Percentiles rank a stretch among this genome's conserved stretches.
phyloP scores from a whole-genome alignment of 164 flowering plant species.

The Vitis amurensis region DNA sequence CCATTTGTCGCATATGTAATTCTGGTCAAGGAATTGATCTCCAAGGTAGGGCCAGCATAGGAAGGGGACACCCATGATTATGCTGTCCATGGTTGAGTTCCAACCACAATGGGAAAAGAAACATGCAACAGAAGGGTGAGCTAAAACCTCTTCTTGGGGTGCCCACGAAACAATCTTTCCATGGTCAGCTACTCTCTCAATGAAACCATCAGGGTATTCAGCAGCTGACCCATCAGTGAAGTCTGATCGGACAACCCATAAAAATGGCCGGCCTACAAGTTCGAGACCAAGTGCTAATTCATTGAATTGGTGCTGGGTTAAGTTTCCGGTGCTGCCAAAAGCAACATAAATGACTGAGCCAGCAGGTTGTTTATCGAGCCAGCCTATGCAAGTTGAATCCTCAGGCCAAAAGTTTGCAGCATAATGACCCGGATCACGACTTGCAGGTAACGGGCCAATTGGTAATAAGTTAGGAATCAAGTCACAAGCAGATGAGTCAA shows the following conservation, averaged over 20 bases:
- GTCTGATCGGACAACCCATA: slow-evolving; percentile 10
- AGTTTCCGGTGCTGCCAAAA: not conserved
- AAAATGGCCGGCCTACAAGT: not conserved
- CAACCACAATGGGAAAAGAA: slow-evolving; percentile 1
- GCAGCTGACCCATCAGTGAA: not conserved
- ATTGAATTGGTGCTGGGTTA: not conserved
- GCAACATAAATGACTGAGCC: slow-evolving; percentile 25
- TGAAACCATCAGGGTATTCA: not conserved
- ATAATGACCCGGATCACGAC: not conserved
- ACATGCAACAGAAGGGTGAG: slow-evolving; percentile 9
- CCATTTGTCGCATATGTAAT: slow-evolving; percentile 24
- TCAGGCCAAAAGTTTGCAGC: slow-evolving; percentile 24
- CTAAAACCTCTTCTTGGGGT: slow-evolving; percentile 8
- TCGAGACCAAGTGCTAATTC: slow-evolving; percentile 7
- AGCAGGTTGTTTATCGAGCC: slow-evolving; percentile 33
- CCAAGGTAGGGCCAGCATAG: slow-evolving; percentile 27
- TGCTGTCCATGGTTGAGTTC: not conserved
- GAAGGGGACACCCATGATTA: slow-evolving; percentile 21
- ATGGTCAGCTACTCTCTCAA: not conserved
- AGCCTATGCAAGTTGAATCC: slow-evolving; percentile 25
- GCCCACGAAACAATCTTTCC: slow-evolving; percentile 13
- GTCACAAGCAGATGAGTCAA: not conserved
- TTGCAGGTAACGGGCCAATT: slow-evolving; percentile 2
- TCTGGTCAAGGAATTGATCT: slow-evolving; percentile 21
- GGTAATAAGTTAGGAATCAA: not conserved